Evolutionary conservation across 306 rosid species (phyloP), one percentile per base, ranked within the genome.

Genomic region (Sicyos edulis): DNA sequence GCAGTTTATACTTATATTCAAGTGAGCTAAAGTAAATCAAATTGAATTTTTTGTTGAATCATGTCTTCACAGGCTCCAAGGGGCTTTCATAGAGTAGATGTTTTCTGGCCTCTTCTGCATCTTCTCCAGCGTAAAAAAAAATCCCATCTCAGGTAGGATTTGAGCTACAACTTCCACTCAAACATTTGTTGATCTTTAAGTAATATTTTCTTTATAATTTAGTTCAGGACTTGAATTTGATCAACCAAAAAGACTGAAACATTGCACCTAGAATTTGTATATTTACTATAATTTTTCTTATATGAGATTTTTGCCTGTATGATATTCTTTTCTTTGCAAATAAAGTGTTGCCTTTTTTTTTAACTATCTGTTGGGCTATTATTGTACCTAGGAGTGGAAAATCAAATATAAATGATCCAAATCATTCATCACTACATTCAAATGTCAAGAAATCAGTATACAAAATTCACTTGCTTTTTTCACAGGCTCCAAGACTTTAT

Each of bases 71-170:
- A 93, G 98, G 92, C 78, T 75, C 85, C 92, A 10, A 86, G 86
- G 77, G 96, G 98, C 3, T 90, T 93, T 63, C 96, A 88, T 83
- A 87, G 97, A 62, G 86, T 86, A 95, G 96, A 93, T 66, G 71
- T 93, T 49, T 83, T 90, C 67, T 88, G 96, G 81, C 97, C 96
- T 37, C 83, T 93, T 21, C 75, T 93, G 79, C 96, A 88, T 85
- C 89, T 93, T 76, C 76, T 89, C 78, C 98, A 90, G 85, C 82
- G 82, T 63, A 83, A 81, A 73, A 80, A 80, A 78, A 54, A 81
- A 78, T 26, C 76, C 75, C 6, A 64, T 80, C 29, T 76, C 89
- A 4, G 70, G 73, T 75, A 79, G 68, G 80, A 77, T 79, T 42
- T 88, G 88, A 89, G 13, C 26, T 12, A 34, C 77, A 49, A 47